Evolutionary conservation across 2,329 filamentous ascomycete species (phyloP), one percentile per base, ranked within the genome.

Genomic region (Arthrocladium fulminans): DNA sequence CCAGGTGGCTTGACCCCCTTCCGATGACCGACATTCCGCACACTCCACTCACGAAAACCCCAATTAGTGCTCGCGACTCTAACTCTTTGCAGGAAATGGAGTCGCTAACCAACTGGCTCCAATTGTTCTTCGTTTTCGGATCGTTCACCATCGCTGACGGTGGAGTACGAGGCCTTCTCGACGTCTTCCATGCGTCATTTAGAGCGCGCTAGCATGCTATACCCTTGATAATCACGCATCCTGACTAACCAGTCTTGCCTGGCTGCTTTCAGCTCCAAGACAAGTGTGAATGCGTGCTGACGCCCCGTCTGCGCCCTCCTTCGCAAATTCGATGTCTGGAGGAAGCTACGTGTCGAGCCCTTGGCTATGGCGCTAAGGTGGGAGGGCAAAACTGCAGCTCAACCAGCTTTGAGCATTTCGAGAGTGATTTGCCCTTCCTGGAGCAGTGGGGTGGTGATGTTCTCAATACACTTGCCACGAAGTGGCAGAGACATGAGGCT

Each of bases 161-260:
- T 32, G 30, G 19, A 9, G 15, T 39, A 13, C 39, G 44, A 39
- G n/a, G 27, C 23, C 44, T 47, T 47, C 44, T 47, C 34, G 19
- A 38, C 34, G 34, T 27, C 44, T 47, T 47, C 44, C 34, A 38
- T 47, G 44, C 44, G 44, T 39, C 32, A 39, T 17, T 39, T 25
- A 27, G n/a, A 29, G 10, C 19, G 19, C 44, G 23, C 44, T 47
- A 47, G 20, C 32, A 34, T 22, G 10, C 3, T 10, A 17, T 9
- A 42, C 8, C 39, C 39, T 10, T 10, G 39, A 12, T 27, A 42
- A 25, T 27, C 20, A 42, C 22, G 19, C 39, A 27, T 15, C 39
- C n/a, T 45, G 8, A 20, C 3, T 10, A 4, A 35, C 20, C 42
- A 3, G 23, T 35, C 19, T 15, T 45, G 42, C 42, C 24, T 45